phyloP scores from a whole-genome alignment of 148 eudicot species.

The Polygonum maritimum region DNA sequence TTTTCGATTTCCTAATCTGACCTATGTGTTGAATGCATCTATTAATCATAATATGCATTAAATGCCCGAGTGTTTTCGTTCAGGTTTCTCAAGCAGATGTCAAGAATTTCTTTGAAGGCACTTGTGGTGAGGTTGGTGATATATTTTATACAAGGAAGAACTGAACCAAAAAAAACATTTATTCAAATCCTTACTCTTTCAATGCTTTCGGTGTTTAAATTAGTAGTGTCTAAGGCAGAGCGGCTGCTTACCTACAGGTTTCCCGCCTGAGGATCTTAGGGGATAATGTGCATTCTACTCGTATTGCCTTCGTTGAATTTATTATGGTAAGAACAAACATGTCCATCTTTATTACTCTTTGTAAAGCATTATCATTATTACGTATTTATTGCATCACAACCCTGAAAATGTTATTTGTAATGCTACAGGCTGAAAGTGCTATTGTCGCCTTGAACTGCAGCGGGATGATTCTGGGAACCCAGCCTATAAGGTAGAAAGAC shows the following conservation, averaged over 20 bases:
- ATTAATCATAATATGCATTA: not conserved
- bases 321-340: conserved; percentile 33
- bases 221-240: not conserved
- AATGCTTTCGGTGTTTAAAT: not conserved
- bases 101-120: conserved; percentile 66
- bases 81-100: conserved; percentile 91
- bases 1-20: not conserved
- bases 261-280: conserved; percentile 94
- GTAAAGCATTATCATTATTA: not conserved
- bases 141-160: not conserved
- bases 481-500: conserved; percentile 55
- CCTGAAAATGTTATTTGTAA: not conserved
- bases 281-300: conserved; percentile 82
- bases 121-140: conserved; percentile 73
- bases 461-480: conserved; percentile 66
- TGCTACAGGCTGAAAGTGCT: conserved; percentile 76
- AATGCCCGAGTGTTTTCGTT: not conserved
- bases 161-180: not conserved
- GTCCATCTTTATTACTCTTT: not conserved
- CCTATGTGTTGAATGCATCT: conserved; percentile 1
- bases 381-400: not conserved
- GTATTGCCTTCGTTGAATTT: conserved; percentile 96
- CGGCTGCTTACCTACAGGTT: conserved; percentile 36
- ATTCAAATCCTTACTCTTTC: not conserved
- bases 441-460: conserved; percentile 78